A percentile compares a stretch with the other conserved stretches of the same genome.
phyloP scores from a whole-genome alignment of 2,329 filamentous ascomycete species.

The Magnaporthiopsis poae region DNA sequence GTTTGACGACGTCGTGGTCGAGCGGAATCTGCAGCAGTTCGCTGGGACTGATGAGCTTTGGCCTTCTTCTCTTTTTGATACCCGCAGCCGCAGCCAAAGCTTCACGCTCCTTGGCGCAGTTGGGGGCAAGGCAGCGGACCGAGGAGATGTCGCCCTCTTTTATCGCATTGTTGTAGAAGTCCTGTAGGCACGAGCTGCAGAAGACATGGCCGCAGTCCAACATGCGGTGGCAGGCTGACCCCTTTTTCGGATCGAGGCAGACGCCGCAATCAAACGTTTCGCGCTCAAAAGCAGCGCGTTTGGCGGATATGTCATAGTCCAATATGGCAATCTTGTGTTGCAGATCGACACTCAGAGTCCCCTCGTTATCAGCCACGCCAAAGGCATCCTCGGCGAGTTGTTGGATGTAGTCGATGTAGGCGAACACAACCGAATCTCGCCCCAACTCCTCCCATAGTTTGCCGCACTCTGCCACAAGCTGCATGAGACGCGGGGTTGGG shows the following conservation, averaged over 20 bases:
- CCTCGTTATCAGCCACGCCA: slow-evolving; percentile 40
- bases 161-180: slow-evolving; percentile 85
- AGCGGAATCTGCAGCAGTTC: slow-evolving; percentile 73
- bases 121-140: slow-evolving; percentile 70
- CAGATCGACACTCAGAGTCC: slow-evolving; percentile 41
- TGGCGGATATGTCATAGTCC: slow-evolving; percentile 67
- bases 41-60: slow-evolving; percentile 65
- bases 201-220: slow-evolving; percentile 83
- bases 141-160: slow-evolving; percentile 69
- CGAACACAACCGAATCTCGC: slow-evolving; percentile 48
- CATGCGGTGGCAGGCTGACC: slow-evolving; percentile 69
- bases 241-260: slow-evolving; percentile 88
- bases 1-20: slow-evolving; percentile 61
- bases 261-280: slow-evolving; percentile 82
- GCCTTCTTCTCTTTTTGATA: slow-evolving; percentile 38
- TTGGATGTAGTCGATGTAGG: slow-evolving; percentile 54
- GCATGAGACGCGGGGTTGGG: slow-evolving; percentile 33
- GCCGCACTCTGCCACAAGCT: slow-evolving; percentile 39
- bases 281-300: slow-evolving; percentile 65
- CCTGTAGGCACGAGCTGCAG: slow-evolving; percentile 74
- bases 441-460: slow-evolving; percentile 55
- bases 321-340: slow-evolving; percentile 61
- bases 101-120: slow-evolving; percentile 59
- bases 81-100: slow-evolving; percentile 11
- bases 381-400: slow-evolving; percentile 51